Base-by-base conservation (phyloP, 371 early-diverging fungal species). In the Nematocida ausubeli region DNA sequence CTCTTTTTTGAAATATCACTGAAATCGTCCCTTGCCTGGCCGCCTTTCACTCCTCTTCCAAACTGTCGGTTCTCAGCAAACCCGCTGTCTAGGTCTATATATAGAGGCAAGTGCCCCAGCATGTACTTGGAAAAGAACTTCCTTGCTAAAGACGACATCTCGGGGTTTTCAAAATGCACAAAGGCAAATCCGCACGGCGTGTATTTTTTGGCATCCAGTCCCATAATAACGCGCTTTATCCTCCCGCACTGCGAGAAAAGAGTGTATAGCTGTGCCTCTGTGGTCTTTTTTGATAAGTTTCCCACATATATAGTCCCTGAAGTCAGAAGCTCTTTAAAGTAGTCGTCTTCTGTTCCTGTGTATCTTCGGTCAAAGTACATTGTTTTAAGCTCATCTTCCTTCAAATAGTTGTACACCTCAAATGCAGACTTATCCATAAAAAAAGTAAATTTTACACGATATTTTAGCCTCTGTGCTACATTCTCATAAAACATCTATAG, bases 171-270 rank as follows among this genome's bases (percentile, higher is more conserved):
- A 83, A 92, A 86, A 60, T 85, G 84, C 2, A 86, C 82, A 83
- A 86, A 64, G 55, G 12, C 89, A 84, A 97, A 97, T 2, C 98
- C 98, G 82, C 98, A 97, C 4, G 96, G 96, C 2, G 94, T 94
- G 84, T 91, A 92, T 83, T 90, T 90, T 70, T 89, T 88, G 26
- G 92, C 88, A 85, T 95, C 94, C 14, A 97, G 88, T 0, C 98
- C 98, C 95, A 96, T 95, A 82, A 95, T 94, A 66, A 95, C 93
- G 81, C 95, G 90, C 83, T 94, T 94, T 73, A 97, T 91, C 89
- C 89, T 87, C 71, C 90, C 92, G 67, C 89, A 87, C 49, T 85
- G 80, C 81, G 87, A 87, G 83, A 93, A 94, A 84, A 89, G 88
- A 28, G 89, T 87, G 72, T 85, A 86, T 60, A 95, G 87, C 82